Evolutionary conservation across 1,284 basidiomycete species (phyloP), one percentile per base, ranked within the genome.

Genomic region (Veloboletus limbatus): DNA sequence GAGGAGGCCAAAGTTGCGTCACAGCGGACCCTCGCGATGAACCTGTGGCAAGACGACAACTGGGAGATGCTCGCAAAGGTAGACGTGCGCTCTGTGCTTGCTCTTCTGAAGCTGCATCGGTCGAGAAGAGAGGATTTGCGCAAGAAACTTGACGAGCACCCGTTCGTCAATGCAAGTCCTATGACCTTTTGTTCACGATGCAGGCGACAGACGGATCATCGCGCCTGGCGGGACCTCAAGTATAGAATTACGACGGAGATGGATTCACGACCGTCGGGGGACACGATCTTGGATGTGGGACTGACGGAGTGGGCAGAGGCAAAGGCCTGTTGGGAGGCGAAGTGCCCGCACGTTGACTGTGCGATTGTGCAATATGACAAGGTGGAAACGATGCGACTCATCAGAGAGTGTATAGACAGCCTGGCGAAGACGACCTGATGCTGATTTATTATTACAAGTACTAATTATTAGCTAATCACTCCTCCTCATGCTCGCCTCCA

Each of bases 181-280:
- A 62, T 71, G 20, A 60, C 69, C 10, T 72, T 69, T 39, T 76
- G 74, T 43, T 68, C 73, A 21, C 58, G 71, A 36, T 84, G 81
- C 59, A 67, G 72, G 24, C 62, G 60, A 3, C 38, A 56, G 18
- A 74, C 79, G 37, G 76, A 79, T 52, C 80, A 83, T 58, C 71
- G 75, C 49, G 78, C 78, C 6, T 82, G 82, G 82, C 69, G 78
- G 54, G 78, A 81, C 58, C 69, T 84, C 47, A 82, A 81, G 59
- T 69, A 76, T 54, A 72, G 63, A 36, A 73, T 82, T 45, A 58
- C 76, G 8, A 54, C 70, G 45, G 81, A 82, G 69, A 76, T 83
- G 67, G 81, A 83, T 50, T 53, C 55, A 3, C 70, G 79, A 13
- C 78, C 82, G 5, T 62, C 76, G 17, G 81, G 81, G 3, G 81